Base-by-base conservation (phyloP, 768 basidiomycete species). In the Solioccasus polychromus region DNA sequence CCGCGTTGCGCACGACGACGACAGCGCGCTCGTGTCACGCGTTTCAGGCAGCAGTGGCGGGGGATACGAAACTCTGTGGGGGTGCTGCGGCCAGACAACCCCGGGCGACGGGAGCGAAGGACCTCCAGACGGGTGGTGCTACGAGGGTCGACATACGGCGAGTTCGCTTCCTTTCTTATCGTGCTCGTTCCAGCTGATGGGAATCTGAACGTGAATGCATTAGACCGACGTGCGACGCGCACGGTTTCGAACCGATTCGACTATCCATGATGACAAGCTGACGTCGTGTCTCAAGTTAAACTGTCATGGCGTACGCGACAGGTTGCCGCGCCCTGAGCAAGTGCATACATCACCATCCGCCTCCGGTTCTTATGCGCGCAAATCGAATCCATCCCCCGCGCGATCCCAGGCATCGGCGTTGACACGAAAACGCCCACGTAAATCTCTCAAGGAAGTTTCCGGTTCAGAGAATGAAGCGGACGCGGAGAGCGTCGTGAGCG, bases 121-220 rank as follows among this genome's bases (percentile, higher is more conserved):
- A 0, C 88, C 88, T 1, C 88, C 88, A 2, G 85, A 88, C 59
- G 88, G 88, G 1, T 91, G 86, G 86, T 91, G 88, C 57, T 90
- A 88, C 55, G 87, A 90, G 61, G 88, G 88, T 4, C 78, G 75
- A 62, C 88, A 91, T 61, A 89, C 88, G 8, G 80, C 75, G 34
- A 47, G 58, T 39, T 17, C 14, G 11, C 20, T 44, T 15, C 5
- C 30, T 31, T 9, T 5, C 35, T 1, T 18, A 10, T 8, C 42
- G 18, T 12, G 25, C 19, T 10, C 30, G 3, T 14, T n/a, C n/a
- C n/a, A n/a, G n/a, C n/a, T n/a, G n/a, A n/a, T n/a, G n/a, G n/a
- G n/a, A n/a, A n/a, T n/a, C n/a, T n/a, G n/a, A n/a, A n/a, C n/a
- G n/a, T n/a, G n/a, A n/a, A n/a, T n/a, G n/a, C 9, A 29, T 24